phyloP scores from a whole-genome alignment of 2,329 filamentous ascomycete genomes.

The Venturia oleaginea region DNA sequence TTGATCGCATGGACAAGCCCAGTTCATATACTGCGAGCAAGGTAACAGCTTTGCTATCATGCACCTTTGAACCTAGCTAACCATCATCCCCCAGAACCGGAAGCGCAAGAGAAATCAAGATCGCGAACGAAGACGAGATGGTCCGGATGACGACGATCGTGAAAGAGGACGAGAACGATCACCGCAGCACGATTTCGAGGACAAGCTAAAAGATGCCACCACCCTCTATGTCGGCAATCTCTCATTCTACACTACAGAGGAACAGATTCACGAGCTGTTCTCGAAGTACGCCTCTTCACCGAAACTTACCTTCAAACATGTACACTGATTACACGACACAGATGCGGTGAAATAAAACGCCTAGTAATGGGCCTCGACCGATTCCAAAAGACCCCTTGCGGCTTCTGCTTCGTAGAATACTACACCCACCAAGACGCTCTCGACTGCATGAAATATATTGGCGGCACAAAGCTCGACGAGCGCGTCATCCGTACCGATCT shows the following conservation, averaged over 20 bases:
- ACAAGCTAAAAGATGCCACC: constrained; percentile 72
- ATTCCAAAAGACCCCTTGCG: constrained; percentile 94
- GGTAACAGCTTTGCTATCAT: constrained; percentile 41
- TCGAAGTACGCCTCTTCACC: constrained; percentile 51
- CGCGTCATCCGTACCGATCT: constrained; percentile 91
- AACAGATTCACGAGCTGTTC: constrained; percentile 97
- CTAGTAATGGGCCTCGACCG: constrained; percentile 96
- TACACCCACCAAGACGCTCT: constrained; percentile 95
- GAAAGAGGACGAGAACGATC: constrained; percentile 31
- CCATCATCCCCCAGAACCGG: not conserved
- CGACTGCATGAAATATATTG: constrained; percentile 97
- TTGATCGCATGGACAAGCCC: constrained; percentile 86
- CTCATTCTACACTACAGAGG: constrained; percentile 97
- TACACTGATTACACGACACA: constrained; percentile 20
- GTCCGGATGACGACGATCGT: constrained; percentile 50
- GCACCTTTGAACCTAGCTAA: constrained; percentile 10
- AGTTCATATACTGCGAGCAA: constrained; percentile 86
- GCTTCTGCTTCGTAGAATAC: constrained; percentile 99
- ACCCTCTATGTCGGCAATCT: constrained; percentile 97
- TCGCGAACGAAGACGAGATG: constrained; percentile 56
- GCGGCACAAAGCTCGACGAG: constrained; percentile 95
- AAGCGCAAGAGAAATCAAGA: constrained; percentile 41
- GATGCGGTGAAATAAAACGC: constrained; percentile 91
- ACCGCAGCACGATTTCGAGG: constrained; percentile 52
- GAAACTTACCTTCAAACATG: not conserved